A percentile compares a stretch with the other conserved stretches of the same genome.
These are phyloP conservation scores for Camptophora hylomeconis DNA, from an alignment of 2,329 filamentous ascomycete genomes.

Conservation along the genomic window DNA sequence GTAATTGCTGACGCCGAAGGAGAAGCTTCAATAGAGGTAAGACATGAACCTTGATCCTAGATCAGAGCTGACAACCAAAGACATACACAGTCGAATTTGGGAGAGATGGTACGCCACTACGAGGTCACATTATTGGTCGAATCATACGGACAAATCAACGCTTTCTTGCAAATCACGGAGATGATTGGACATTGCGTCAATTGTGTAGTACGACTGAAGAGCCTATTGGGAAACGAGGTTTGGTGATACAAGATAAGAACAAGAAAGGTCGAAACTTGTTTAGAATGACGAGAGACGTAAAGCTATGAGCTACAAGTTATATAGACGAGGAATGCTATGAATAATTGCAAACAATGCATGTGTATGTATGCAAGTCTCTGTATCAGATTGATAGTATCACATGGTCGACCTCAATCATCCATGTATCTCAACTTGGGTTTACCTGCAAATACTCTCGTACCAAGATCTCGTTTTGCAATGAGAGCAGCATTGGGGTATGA, in stretches of 20 bases:
- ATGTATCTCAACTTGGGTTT: no score
- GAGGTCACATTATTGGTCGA: slow-evolving; percentile 40
- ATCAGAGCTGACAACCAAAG: slow-evolving; percentile 21
- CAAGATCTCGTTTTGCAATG: no score
- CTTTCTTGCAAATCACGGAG: slow-evolving; percentile 45
- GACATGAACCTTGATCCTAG: slow-evolving; percentile 6
- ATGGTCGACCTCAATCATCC: no score
- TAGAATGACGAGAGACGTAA: not conserved
- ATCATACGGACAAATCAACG: slow-evolving; percentile 33
- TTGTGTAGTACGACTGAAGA: slow-evolving; percentile 33
- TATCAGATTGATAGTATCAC: no score
- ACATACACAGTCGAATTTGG: slow-evolving; percentile 49
- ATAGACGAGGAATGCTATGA: no score
- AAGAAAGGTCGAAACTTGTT: slow-evolving; percentile 19
- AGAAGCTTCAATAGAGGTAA: slow-evolving; percentile 40
- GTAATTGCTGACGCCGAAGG: slow-evolving; percentile 35
- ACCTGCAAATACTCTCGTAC: no score
- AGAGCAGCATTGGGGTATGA: no score
- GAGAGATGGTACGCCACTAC: slow-evolving; percentile 35
- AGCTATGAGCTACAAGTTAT: slow-evolving; percentile 2
- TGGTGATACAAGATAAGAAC: slow-evolving; percentile 27
- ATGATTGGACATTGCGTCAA: slow-evolving; percentile 34
- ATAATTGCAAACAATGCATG: no score
- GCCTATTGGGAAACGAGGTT: slow-evolving; percentile 36
- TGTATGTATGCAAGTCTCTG: no score